Conservation (phyloP, 2,329 filamentous ascomycete genomes). For the Shiraia bambusicola region DNA sequence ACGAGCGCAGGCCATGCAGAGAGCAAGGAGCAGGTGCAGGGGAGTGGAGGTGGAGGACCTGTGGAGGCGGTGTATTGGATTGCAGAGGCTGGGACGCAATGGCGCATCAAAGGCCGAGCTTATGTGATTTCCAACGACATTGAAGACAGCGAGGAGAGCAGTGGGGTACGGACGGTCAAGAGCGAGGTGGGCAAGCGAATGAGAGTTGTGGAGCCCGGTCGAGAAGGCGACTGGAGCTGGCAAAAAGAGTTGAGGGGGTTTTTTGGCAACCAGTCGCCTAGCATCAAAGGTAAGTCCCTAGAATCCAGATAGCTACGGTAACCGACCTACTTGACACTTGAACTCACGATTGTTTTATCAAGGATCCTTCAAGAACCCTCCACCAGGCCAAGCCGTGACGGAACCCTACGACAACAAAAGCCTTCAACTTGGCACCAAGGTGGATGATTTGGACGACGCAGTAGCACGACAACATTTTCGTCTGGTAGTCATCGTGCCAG, state of each 20-base stretch:
- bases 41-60: constrained; percentile 64
- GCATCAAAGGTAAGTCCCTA: constrained; percentile 66
- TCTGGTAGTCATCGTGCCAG: constrained; percentile 81
- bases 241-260: constrained; percentile 76
- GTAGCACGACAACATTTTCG: constrained; percentile 75
- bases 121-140: constrained; percentile 74
- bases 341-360: background rate
- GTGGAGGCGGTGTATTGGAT: constrained; percentile 89
- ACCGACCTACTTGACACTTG: no score
- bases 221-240: constrained; percentile 70
- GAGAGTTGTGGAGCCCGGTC: constrained; percentile 54
- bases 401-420: constrained; percentile 49
- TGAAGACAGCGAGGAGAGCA: constrained; percentile 55
- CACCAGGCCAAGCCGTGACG: constrained; percentile 50
- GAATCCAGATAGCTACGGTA: no score
- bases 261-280: constrained; percentile 84
- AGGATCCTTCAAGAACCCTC: constrained; percentile 66
- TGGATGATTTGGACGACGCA: constrained; percentile 69
- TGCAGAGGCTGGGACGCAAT: constrained; percentile 70
- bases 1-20: constrained; percentile 51
- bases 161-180: constrained; percentile 60
- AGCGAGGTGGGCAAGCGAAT: constrained; percentile 64
- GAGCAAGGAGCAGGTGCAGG: constrained; percentile 45
- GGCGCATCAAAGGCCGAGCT: constrained; percentile 76
- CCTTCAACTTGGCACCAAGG: constrained; percentile 60